These are phyloP conservation scores for Amanita inopinata DNA, from an alignment of 768 basidiomycete species.

Conservation along the genomic window DNA sequence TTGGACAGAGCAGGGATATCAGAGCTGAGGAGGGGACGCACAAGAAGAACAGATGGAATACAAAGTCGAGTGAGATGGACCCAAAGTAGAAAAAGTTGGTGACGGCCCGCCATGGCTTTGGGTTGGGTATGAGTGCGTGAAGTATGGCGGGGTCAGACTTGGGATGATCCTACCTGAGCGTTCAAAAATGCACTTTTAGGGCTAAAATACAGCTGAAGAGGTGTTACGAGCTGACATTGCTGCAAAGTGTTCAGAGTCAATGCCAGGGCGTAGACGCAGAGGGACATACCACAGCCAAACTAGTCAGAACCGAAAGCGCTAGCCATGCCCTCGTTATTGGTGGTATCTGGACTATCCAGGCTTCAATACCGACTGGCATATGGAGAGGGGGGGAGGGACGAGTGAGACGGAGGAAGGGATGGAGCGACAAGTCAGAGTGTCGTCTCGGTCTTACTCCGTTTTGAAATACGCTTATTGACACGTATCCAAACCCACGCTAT, in stretches of 20 bases:
- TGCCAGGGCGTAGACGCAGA: neutral
- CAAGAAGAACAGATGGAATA: conserved; percentile 99
- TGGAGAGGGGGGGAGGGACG: conserved; percentile 2
- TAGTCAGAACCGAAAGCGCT: conserved; percentile 65
- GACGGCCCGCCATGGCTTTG: conserved; percentile 74
- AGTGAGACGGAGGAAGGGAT: neutral
- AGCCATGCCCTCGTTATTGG: conserved; percentile 89
- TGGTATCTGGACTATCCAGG: conserved; percentile 86
- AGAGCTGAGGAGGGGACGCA: conserved; percentile 28
- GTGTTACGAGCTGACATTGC: conserved; percentile 91
- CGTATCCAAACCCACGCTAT: no score
- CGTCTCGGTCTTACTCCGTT: no score
- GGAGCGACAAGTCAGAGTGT: no score
- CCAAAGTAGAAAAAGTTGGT: conserved; percentile 98
- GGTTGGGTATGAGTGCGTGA: conserved; percentile 9
- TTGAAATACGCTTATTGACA: neutral
- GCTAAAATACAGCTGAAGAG: conserved; percentile 88
- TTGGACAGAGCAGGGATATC: no score
- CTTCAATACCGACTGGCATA: conserved; percentile 83
- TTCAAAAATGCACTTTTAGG: conserved; percentile 78
- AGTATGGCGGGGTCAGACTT: neutral
- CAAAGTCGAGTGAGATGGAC: conserved; percentile 82
- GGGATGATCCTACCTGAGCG: conserved; percentile 46
- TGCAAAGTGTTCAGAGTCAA: conserved; percentile 21
- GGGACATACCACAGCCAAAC: conserved; percentile 73